Conservation (phyloP, 495 filamentous ascomycete genomes). For the Hypoxylon subgilvum region DNA sequence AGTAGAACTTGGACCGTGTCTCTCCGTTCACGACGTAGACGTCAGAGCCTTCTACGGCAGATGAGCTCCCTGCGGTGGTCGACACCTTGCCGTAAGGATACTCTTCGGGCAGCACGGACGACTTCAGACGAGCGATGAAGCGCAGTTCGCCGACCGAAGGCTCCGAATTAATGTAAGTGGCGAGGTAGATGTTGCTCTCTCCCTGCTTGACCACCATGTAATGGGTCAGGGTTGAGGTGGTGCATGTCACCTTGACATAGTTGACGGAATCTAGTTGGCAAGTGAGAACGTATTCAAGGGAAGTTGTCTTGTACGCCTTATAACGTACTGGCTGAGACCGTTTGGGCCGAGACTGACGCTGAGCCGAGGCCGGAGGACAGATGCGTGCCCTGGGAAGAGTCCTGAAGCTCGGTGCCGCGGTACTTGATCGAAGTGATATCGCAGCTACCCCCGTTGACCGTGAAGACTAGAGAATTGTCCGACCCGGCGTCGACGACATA, state of each 20-base stretch:
- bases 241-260: constrained; percentile 68
- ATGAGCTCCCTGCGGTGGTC: constrained; percentile 56
- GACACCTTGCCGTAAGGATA: constrained; percentile 57
- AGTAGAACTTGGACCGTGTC: constrained; percentile 74
- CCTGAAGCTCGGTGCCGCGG: constrained; percentile 64
- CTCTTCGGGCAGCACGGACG: constrained; percentile 61
- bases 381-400: constrained; percentile 56
- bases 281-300: constrained; percentile 8
- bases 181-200: constrained; percentile 66
- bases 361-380: constrained; percentile 66
- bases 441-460: constrained; percentile 62
- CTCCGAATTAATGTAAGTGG: constrained; percentile 66
- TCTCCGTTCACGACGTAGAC: constrained; percentile 66
- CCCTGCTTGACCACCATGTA: constrained; percentile 67
- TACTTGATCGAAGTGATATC: constrained; percentile 69
- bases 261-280: constrained; percentile 42
- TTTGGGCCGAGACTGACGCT: constrained; percentile 62
- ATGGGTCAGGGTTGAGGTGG: constrained; percentile 64
- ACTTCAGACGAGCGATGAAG: constrained; percentile 67
- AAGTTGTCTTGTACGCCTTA: neutral
- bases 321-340: constrained; percentile 40
- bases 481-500: constrained; percentile 64
- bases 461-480: constrained; percentile 60
- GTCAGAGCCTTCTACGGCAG: constrained; percentile 65
- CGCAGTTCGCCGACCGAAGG: constrained; percentile 67